A percentile compares a stretch with the other conserved stretches of the same genome.
These are phyloP conservation scores for Mycena indigotica DNA, from an alignment of 768 basidiomycete genomes.

Conservation along the genomic window DNA sequence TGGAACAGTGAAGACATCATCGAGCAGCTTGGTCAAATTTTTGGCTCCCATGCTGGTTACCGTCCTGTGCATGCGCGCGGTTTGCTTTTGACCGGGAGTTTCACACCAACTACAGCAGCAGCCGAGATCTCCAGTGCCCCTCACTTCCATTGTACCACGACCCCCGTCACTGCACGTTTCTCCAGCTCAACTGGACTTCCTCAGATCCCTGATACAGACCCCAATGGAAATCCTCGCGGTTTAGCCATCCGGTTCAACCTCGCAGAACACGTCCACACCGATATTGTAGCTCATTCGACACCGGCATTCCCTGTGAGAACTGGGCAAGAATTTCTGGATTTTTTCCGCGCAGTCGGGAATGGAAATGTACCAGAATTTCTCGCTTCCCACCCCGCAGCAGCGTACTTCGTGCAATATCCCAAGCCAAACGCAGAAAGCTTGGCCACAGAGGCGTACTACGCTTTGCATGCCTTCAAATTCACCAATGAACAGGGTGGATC, in stretches of 20 bases:
- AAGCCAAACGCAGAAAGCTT: conserved; percentile 23
- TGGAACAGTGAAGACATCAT: conserved; percentile 6
- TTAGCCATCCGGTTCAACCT: conserved; percentile 24
- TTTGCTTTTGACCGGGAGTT: conserved; percentile 16
- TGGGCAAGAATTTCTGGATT: conserved; percentile 23
- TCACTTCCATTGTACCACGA: conserved; percentile 19
- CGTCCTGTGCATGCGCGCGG: conserved; percentile 25
- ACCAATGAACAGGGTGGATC: conserved; percentile 16
- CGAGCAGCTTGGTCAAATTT: conserved; percentile 9
- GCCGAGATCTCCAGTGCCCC: conserved; percentile 19
- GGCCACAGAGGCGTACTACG: conserved; percentile 21
- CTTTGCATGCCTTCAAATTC: conserved; percentile 25
- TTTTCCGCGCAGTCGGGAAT: conserved; percentile 22
- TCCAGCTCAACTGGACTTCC: conserved; percentile 25
- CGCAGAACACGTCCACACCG: conserved; percentile 23
- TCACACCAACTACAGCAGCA: conserved; percentile 20
- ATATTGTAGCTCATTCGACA: conserved; percentile 21
- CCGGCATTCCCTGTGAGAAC: conserved; percentile 23
- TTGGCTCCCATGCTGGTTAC: conserved; percentile 22
- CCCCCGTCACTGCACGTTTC: conserved; percentile 24
- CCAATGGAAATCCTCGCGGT: conserved; percentile 24
- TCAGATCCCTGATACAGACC: conserved; percentile 22
- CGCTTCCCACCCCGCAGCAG: conserved; percentile 20
- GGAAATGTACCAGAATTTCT: conserved; percentile 20
- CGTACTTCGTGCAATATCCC: conserved; percentile 22